Base-by-base conservation (phyloP, 139 green algal species). In the Picochlorum costavermella region DNA sequence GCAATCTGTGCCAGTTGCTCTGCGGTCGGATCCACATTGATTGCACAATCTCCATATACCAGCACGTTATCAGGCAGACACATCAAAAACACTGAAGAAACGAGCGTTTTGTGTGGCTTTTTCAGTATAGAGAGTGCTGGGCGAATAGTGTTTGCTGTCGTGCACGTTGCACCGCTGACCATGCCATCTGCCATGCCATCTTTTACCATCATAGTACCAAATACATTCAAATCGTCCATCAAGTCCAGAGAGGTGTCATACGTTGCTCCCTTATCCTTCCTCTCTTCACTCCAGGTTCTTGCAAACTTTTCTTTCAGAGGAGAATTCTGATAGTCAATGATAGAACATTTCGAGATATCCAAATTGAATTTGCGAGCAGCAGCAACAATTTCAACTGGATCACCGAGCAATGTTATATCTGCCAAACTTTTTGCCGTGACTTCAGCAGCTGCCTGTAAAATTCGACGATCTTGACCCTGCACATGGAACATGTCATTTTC, bases 11-110 rank as follows among this genome's bases (percentile, higher is more conserved):
- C 86, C 43, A 96, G 84, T 64, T 96, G 74, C 23, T 78, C 71
- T 10, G 75, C 56, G 36, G 36, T 85, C 16, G 90, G 90, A 44
- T 85, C 74, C n/a, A 88, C 80, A 62, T 93, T 95, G 17, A 96
- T 88, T 1, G 90, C 90, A 64, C 90, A 96, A 78, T 96, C 88
- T 12, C 84, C 88, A 58, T 93, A 96, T 61, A 94, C 85, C 56
- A 94, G 72, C 63, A 95, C 87, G 71, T 75, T 79, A 73, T 96
- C 86, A 9, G 87, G 89, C 29, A 96, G 75, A 66, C 88, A 90
- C 89, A 96, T 96, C 83, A 96, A 94, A 79, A 96, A 96, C 5
- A 95, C 63, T 36, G 74, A 88, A 10, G 84, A 94, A 16, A 96
- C 80, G 46, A 92, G 77, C 0, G 75, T 68, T 6, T 60, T 46